A percentile compares a stretch with the other conserved stretches of the same genome.
Conservation (phyloP, 2,329 filamentous ascomycete genomes). For the Colletotrichum godetiae region DNA sequence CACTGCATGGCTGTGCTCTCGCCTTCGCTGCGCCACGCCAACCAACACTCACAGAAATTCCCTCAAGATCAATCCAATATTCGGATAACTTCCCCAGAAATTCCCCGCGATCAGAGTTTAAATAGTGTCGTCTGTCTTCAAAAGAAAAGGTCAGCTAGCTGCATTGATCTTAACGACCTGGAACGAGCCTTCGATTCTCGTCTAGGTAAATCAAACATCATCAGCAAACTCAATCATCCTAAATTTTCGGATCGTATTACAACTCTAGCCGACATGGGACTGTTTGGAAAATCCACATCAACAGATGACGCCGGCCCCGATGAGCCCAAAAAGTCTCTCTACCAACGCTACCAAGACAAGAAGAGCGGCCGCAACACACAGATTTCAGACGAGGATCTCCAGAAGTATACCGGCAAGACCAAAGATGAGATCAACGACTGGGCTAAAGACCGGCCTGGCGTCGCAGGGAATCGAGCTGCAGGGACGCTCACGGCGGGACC, state of each 20-base stretch:
- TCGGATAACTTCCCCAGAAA: neutral
- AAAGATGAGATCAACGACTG: conserved; percentile 46
- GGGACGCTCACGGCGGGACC: conserved; percentile 46
- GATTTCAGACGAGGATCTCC: conserved; percentile 52
- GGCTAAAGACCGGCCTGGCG: conserved; percentile 51
- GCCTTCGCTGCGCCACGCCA: neutral
- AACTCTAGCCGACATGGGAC: neutral
- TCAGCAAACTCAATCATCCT: neutral
- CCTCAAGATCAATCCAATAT: neutral
- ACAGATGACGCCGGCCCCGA: neutral
- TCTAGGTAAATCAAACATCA: neutral
- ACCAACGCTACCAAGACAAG: conserved; percentile 45
- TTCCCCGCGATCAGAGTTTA: neutral
- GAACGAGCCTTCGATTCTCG: neutral
- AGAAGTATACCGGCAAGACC: conserved; percentile 54
- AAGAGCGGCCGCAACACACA: conserved; percentile 42
- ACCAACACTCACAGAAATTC: neutral
- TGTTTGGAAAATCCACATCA: conserved; percentile 15
- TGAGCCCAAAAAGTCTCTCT: conserved; percentile 44
- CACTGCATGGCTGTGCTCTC: neutral
- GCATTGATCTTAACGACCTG: neutral
- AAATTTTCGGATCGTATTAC: too few relatives aligned
- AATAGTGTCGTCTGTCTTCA: neutral
- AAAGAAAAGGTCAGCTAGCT: neutral
- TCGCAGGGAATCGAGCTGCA: conserved; percentile 53